These are phyloP conservation scores for Leucosporidium creatinivorum DNA, from an alignment of 768 basidiomycete species.

Conservation along the genomic window DNA sequence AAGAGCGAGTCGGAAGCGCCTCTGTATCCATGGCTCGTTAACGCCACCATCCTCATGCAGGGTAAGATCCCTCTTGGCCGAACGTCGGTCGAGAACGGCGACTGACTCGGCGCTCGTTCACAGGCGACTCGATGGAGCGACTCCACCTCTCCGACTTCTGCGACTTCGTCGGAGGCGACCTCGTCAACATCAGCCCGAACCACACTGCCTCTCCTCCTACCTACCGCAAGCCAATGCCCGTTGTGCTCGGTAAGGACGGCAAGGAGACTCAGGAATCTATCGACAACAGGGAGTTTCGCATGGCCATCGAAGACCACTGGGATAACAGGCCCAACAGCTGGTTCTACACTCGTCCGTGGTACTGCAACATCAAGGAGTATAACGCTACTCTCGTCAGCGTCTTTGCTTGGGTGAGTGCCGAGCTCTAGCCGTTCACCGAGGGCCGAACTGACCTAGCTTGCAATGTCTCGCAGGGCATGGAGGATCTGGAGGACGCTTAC, in stretches of 20 bases:
- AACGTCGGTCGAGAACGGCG: background rate
- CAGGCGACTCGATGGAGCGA: conserved; percentile 34
- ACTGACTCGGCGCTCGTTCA: background rate
- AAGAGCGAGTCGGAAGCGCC: conserved; percentile 1
- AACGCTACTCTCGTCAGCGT: conserved; percentile 22
- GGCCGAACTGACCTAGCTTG: background rate
- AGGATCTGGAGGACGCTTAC: conserved; percentile 27
- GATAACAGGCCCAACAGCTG: conserved; percentile 20
- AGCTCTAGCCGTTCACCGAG: background rate
- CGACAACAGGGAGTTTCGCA: conserved; percentile 5
- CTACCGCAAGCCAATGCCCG: conserved; percentile 26
- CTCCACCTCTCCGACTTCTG: conserved; percentile 29
- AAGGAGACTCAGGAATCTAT: conserved; percentile 17
- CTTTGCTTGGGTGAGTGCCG: conserved; percentile 21
- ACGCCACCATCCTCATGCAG: conserved; percentile 24
- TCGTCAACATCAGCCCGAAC: conserved; percentile 20
- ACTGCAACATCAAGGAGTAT: conserved; percentile 25
- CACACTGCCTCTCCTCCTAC: conserved; percentile 24
- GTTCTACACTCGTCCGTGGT: conserved; percentile 27
- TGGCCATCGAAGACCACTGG: conserved; percentile 17
- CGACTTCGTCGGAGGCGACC: conserved; percentile 24
- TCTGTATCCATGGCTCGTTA: conserved; percentile 20
- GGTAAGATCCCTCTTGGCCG: background rate
- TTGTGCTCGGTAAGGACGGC: conserved; percentile 13
- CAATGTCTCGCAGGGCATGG: conserved; percentile 14